These are phyloP conservation scores for Rutstroemia sp. DNA, from an alignment of 2,329 filamentous ascomycete species.

Conservation along the genomic window DNA sequence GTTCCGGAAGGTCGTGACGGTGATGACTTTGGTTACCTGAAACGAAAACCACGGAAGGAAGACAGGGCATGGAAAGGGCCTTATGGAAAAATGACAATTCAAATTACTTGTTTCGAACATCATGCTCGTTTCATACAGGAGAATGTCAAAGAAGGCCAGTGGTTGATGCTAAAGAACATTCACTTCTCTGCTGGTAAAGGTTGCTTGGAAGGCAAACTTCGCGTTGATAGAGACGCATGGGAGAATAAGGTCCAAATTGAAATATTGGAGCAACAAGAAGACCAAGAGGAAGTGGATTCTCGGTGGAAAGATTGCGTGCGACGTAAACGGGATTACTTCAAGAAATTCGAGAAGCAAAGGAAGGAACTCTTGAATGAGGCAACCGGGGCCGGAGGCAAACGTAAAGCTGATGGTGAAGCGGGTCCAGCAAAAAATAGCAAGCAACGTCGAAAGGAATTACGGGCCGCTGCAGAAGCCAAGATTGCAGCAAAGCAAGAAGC, in stretches of 20 bases:
- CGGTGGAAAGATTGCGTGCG: constrained; percentile 50
- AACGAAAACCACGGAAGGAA: constrained; percentile 24
- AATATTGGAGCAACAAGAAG: constrained; percentile 37
- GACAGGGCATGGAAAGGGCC: constrained; percentile 62
- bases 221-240: constrained; percentile 45
- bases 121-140: constrained; percentile 54
- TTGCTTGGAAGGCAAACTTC: constrained; percentile 63
- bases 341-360: constrained; percentile 33
- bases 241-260: constrained; percentile 51
- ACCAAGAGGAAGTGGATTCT: constrained; percentile 37
- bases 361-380: constrained; percentile 32
- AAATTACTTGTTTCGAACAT: constrained; percentile 62
- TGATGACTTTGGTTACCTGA: constrained; percentile 48
- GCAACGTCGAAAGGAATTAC: constrained; percentile 24
- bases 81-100: constrained; percentile 62
- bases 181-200: constrained; percentile 50
- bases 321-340: constrained; percentile 57
- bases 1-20: constrained; percentile 36
- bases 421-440: constrained; percentile 17
- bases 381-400: constrained; percentile 27
- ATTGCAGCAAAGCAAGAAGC: constrained; percentile 25
- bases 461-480: constrained; percentile 24
- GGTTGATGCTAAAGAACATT: constrained; percentile 64
- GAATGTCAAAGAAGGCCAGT: constrained; percentile 49
- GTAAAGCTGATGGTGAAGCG: constrained; percentile 17